Conservation (phyloP, 306 rosid species). For the Biancaea sappan region DNA sequence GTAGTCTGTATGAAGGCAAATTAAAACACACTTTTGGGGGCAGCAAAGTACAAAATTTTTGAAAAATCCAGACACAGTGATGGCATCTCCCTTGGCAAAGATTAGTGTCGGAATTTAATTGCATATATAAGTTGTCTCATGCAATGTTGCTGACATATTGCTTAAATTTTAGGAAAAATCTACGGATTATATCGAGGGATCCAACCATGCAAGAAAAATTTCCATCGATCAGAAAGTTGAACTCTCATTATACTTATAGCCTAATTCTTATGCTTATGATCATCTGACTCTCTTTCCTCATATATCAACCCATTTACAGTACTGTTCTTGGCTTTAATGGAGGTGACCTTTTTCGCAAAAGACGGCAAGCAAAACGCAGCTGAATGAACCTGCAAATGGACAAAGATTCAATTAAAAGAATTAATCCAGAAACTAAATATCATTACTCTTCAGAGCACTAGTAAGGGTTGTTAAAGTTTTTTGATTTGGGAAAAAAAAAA, state of each 20-base stretch:
- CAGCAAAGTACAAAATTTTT: constrained; percentile 22
- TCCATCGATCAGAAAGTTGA: too few relatives aligned
- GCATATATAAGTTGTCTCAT: constrained; percentile 22
- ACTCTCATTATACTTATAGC: too few relatives aligned
- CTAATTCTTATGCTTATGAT: background rate
- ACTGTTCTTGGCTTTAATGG: constrained; percentile 23
- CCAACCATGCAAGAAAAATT: too few relatives aligned
- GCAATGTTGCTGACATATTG: constrained; percentile 7
- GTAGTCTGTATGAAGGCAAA: background rate
- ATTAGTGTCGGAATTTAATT: constrained; percentile 33
- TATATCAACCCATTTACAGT: constrained; percentile 11
- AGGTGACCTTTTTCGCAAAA: constrained; percentile 49
- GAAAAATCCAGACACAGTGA: constrained; percentile 30
- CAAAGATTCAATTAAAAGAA: background rate
- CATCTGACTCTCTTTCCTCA: background rate
- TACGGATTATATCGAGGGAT: too few relatives aligned
- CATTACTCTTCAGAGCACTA: too few relatives aligned
- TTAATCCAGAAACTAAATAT: too few relatives aligned
- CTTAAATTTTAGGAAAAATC: too few relatives aligned
- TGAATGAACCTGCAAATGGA: constrained; percentile 54
- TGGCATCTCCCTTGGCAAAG: constrained; percentile 13
- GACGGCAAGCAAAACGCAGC: constrained; percentile 80
- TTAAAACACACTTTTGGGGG: constrained; percentile 4
- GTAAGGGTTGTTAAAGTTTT: too few relatives aligned
- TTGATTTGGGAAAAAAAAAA: too few relatives aligned